Base-by-base conservation (phyloP, 2,329 filamentous ascomycete species). In the Periconia digitata region DNA sequence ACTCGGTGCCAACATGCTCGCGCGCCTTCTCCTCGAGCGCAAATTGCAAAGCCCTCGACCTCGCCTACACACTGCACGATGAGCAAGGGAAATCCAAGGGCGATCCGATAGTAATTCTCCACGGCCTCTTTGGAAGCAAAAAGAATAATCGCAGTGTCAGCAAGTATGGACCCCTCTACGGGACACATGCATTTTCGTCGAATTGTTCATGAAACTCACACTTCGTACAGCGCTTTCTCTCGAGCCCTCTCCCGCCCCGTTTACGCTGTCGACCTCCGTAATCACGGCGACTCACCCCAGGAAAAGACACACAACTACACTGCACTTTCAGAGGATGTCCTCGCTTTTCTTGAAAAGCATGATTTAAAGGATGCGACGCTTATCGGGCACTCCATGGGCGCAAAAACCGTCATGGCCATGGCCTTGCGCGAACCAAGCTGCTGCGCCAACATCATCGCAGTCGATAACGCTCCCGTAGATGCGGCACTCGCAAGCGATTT, bases 371-470 rank as follows among this genome's bases (percentile, higher is more conserved):
- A 87, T 22, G 79, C 86, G 2, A 90, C 88, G 0, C 74, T 97
- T 22, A 94, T 97, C 62, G 92, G 92, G 0, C 94, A 97, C 73
- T 96, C 90, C 1, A 97, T 97, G 92, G 92, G 94, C 54, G 92
- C 92, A 40, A 97, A 97, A 76, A 85, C 87, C 2, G 90, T 90
- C 60, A 96, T 97, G 92, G 79, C 87, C 0, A 77, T 96, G 49
- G 90, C 90, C 3, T 81, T 97, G 29, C 77, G 81, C 37, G 79
- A 83, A 1, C 89, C 90, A 0, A 75, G 82, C 6, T 74, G 85
- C 2, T 79, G 96, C 49, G 77, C 80, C 15, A 83, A 86, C 59
- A 76, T 97, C 43, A 81, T 96, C 22, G 81, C 90, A 1, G 91
- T 97, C 12, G 92, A 97, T 75, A 97, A 97, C 67, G 90, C 92